These are phyloP conservation scores for Lasiodiplodia gonubiensis DNA, from an alignment of 2,329 filamentous ascomycete species.

Conservation along the genomic window DNA sequence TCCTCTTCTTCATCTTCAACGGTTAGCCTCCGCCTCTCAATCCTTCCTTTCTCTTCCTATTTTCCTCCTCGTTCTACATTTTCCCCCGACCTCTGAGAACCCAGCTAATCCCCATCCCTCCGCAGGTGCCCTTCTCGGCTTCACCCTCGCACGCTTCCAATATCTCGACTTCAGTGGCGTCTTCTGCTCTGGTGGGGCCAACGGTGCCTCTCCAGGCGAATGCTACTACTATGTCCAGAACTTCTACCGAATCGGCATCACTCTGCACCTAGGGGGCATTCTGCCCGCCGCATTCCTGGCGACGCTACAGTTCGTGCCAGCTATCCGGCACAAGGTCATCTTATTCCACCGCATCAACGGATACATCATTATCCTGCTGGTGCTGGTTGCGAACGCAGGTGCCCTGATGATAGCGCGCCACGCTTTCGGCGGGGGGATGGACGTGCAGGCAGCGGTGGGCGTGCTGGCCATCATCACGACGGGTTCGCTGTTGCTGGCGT, in stretches of 20 bases:
- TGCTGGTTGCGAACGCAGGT: slow-evolving; percentile 53
- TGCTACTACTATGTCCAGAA: slow-evolving; percentile 51
- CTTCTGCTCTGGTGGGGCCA: slow-evolving; percentile 33
- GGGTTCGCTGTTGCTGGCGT: slow-evolving; percentile 53
- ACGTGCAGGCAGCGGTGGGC: slow-evolving; percentile 55
- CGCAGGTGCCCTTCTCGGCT: slow-evolving; percentile 29
- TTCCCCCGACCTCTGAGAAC: background rate
- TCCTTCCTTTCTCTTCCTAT: background rate
- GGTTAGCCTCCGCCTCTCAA: too few relatives aligned
- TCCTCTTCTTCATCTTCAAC: slow-evolving; percentile 49
- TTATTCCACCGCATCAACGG: slow-evolving; percentile 66
- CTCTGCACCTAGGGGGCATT: slow-evolving; percentile 50
- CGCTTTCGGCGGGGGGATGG: slow-evolving; percentile 61
- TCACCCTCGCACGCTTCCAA: slow-evolving; percentile 52
- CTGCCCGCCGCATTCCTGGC: slow-evolving; percentile 50
- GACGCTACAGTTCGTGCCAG: slow-evolving; percentile 51
- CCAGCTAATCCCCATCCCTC: too few relatives aligned
- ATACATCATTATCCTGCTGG: slow-evolving; percentile 59
- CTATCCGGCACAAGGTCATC: slow-evolving; percentile 54
- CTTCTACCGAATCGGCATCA: slow-evolving; percentile 47
- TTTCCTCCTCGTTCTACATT: background rate
- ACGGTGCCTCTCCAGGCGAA: slow-evolving; percentile 49
- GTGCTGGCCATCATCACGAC: slow-evolving; percentile 55
- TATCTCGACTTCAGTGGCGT: slow-evolving; percentile 55
- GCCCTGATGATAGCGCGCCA: slow-evolving; percentile 60